A percentile compares a stretch with the other conserved stretches of the same genome.
Evolutionary conservation across 495 filamentous ascomycete genomes (phyloP).

Genomic region (Penicillium paradoxum): DNA sequence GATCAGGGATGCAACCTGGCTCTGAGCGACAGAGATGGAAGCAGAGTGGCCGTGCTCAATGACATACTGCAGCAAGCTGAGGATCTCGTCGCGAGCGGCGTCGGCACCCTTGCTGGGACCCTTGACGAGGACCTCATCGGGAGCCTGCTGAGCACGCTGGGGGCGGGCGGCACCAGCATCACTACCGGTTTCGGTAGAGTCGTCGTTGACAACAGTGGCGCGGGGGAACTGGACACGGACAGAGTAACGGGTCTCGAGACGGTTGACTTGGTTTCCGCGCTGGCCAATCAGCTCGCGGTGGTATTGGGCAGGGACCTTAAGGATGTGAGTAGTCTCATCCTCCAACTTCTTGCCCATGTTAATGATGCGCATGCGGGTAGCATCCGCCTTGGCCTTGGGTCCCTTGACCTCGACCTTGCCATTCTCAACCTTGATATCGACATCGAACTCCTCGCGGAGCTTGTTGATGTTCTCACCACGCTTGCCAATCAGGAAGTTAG

Average conservation of each 20-base stretch:
- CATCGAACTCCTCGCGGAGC: constrained; percentile 93
- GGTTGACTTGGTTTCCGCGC: constrained; percentile 60
- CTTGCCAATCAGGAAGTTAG: constrained; percentile 88
- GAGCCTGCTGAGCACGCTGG: constrained; percentile 63
- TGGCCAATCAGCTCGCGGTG: constrained; percentile 71
- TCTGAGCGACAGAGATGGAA: constrained; percentile 77
- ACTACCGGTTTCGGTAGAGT: constrained; percentile 59
- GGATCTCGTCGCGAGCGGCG: constrained; percentile 81
- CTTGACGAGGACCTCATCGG: constrained; percentile 86
- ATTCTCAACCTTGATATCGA: constrained; percentile 84
- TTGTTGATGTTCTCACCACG: constrained; percentile 91
- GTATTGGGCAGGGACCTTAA: constrained; percentile 85
- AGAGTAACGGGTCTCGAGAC: constrained; percentile 76
- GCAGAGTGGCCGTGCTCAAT: constrained; percentile 76
- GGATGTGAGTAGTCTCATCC: constrained; percentile 76
- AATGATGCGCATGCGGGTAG: constrained; percentile 70
- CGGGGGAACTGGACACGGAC: constrained; percentile 94
- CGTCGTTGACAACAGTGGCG: constrained; percentile 57
- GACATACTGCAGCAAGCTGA: constrained; percentile 78
- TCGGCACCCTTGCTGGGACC: constrained; percentile 90
- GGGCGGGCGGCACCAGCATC: constrained; percentile 59
- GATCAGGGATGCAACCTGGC: constrained; percentile 83
- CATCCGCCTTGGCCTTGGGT: constrained; percentile 76
- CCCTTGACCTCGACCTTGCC: constrained; percentile 68
- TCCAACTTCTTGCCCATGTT: constrained; percentile 72